phyloP scores from a whole-genome alignment of 2,329 filamentous ascomycete species.

The Aureobasidium zeae region DNA sequence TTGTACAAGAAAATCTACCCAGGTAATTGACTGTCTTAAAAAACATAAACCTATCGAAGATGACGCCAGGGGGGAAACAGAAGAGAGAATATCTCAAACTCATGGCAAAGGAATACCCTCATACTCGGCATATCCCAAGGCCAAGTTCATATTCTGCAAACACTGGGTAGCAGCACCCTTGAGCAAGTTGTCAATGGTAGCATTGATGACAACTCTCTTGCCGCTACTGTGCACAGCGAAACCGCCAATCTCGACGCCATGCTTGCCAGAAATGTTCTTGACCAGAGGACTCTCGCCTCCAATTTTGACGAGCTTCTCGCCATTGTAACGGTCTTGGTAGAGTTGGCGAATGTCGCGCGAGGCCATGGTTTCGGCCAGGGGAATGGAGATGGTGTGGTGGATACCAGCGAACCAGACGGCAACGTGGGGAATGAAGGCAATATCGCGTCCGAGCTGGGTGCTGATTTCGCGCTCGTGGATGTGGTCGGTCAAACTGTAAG shows the following conservation, averaged over 20 bases:
- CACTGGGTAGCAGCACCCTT: constrained; percentile 93
- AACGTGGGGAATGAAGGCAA: constrained; percentile 88
- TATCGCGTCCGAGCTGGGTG: constrained; percentile 59
- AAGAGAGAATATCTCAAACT: too few relatives aligned
- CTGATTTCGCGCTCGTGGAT: constrained; percentile 91
- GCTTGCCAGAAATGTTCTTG: constrained; percentile 73
- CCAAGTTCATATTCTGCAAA: constrained; percentile 90
- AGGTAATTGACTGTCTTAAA: too few relatives aligned
- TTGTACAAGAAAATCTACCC: too few relatives aligned
- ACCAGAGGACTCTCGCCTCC: constrained; percentile 79
- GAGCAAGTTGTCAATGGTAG: constrained; percentile 85
- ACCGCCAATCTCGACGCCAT: constrained; percentile 86
- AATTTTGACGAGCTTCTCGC: constrained; percentile 90
- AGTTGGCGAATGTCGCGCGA: constrained; percentile 87
- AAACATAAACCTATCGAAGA: too few relatives aligned
- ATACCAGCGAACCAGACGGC: constrained; percentile 98
- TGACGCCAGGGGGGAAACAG: too few relatives aligned
- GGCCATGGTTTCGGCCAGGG: constrained; percentile 75
- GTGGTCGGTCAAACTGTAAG: constrained; percentile 86
- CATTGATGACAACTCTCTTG: constrained; percentile 87
- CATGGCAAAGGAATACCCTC: constrained; percentile 68
- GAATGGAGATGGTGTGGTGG: constrained; percentile 82
- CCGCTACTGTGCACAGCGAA: constrained; percentile 88
- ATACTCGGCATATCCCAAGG: constrained; percentile 80
- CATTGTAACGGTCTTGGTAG: constrained; percentile 92